Evolutionary conservation across 345 rosid genomes (phyloP), one percentile per base, ranked within the genome.

Genomic region (Salix koriyanagi): DNA sequence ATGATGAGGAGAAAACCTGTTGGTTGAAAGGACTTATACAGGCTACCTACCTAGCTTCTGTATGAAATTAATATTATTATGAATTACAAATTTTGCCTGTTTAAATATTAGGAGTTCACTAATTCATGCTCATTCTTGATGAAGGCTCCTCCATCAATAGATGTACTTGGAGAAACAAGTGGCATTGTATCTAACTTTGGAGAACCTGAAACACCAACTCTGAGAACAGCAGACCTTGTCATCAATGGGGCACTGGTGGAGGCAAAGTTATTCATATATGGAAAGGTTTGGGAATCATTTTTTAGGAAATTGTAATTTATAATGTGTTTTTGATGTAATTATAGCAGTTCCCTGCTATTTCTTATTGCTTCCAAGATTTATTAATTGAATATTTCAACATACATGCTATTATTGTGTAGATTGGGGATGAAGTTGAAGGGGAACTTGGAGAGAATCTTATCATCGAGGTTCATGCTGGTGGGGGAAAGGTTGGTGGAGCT

Each of bases 41-140:
- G 85, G 92, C 99, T 75, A 96, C 92, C 44, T 96, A 93, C 85
- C 93, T 87, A 88, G 97, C 99, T 86, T 96, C 99, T 77, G 99
- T 96, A 93, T 69, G 77, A 75, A 62, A 71, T 48, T 69, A 23
- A 79, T 65, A 46, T 46, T 19, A 39, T 48, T 64, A 30, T 32
- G 70, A 41, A 76, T 81, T 74, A 26, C 78, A 28, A n/a, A 64
- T 46, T 61, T 50, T 73, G 78, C 9, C 8, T 26, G 13, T 83
- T 30, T 6, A 64, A 44, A 14, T 16, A 61, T 61, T 46, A 13
- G 26, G 72, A 78, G 39, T 28, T 26, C 71, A 75, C 69, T 72
- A 72, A 67, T 79, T 79, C 2, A 36, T 69, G 54, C 6, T 30
- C 62, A 42, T 77, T 41, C 50, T 75, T 42, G 58, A 69, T 85